Evolutionary conservation across 1,284 basidiomycete genomes (phyloP), one percentile per base, ranked within the genome.

Genomic region (Pascua guehoae): DNA sequence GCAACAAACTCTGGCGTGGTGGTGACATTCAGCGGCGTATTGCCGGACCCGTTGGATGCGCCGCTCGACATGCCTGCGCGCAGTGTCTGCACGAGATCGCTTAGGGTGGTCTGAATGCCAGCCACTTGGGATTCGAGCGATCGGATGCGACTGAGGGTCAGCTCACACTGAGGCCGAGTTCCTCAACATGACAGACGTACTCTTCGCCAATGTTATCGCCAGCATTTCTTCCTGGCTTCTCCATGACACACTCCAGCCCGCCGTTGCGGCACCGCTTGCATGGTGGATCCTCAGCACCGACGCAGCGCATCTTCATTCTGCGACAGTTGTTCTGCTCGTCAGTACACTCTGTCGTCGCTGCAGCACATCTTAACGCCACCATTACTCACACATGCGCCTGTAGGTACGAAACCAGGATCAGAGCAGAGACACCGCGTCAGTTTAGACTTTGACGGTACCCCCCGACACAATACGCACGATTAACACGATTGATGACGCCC

Each of bases 211-310:
- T 88, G n/a, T 50, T 40, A 2, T 65, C 79, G 86, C 48, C 54
- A 7, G 43, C 51, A 9, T 58, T 86, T 51, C 88, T 86, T 2
- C 88, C 90, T 41, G 91, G 91, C 68, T 93, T 93, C 75, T 94
- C 91, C 73, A 94, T 92, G 39, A 93, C 81, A 78, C 91, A 94
- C 49, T 91, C 89, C 12, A 93, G 81, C 2, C 88, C 88, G 39
- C 88, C 86, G 67, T 91, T 88, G 47, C 88, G 83, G 75, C 91
- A 95, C 41, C 91, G 84, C 69, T 88, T 86, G 76, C 91, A 95
- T 16, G 91, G 91, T n/a, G 91, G 91, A 66, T 91, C 91, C 73
- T 93, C 91, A 17, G 91, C 91, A 1, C 90, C 75, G 3, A 78
- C 74, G 57, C 78, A 79, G 9, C 77, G 68, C 91, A 80, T 93